These are phyloP conservation scores for Hymenotorrendiella dingleyae DNA, from an alignment of 2,329 filamentous ascomycete species.

Conservation along the genomic window DNA sequence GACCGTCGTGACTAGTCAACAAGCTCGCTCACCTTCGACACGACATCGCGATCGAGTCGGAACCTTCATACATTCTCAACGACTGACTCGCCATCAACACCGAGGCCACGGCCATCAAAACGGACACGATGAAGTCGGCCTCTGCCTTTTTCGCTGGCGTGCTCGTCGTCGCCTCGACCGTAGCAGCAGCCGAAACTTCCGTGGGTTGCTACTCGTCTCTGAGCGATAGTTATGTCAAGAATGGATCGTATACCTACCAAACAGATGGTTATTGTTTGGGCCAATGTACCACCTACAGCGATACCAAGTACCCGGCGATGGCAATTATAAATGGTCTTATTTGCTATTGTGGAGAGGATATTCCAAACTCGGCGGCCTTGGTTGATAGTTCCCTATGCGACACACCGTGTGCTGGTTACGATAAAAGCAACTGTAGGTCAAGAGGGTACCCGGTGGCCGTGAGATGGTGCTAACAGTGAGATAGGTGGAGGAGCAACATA, in stretches of 20 bases:
- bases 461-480: slow-evolving; percentile 13
- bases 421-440: slow-evolving; percentile 23
- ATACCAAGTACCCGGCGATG: slow-evolving; percentile 16
- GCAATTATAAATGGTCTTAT: slow-evolving; percentile 20
- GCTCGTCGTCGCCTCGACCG: slow-evolving; percentile 14
- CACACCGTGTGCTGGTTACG: slow-evolving; percentile 25
- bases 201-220: slow-evolving; percentile 27
- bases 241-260: slow-evolving; percentile 24
- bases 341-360: slow-evolving; percentile 28
- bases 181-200: slow-evolving; percentile 11
- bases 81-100: slow-evolving; percentile 10
- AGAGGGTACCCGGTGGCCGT: background rate
- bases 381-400: slow-evolving; percentile 21
- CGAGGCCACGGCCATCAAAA: slow-evolving; percentile 15
- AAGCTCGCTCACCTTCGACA: slow-evolving; percentile 1
- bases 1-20: background rate
- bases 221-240: slow-evolving; percentile 21
- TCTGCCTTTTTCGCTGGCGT: slow-evolving; percentile 14
- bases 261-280: slow-evolving; percentile 24
- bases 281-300: slow-evolving; percentile 18
- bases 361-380: slow-evolving; percentile 20
- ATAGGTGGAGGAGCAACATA: slow-evolving; percentile 19
- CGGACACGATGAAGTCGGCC: slow-evolving; percentile 18
- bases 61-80: slow-evolving; percentile 1
- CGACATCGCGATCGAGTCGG: slow-evolving; percentile 10